Base-by-base conservation (phyloP, 768 basidiomycete species). In the Udeniomyces megalosporus region DNA sequence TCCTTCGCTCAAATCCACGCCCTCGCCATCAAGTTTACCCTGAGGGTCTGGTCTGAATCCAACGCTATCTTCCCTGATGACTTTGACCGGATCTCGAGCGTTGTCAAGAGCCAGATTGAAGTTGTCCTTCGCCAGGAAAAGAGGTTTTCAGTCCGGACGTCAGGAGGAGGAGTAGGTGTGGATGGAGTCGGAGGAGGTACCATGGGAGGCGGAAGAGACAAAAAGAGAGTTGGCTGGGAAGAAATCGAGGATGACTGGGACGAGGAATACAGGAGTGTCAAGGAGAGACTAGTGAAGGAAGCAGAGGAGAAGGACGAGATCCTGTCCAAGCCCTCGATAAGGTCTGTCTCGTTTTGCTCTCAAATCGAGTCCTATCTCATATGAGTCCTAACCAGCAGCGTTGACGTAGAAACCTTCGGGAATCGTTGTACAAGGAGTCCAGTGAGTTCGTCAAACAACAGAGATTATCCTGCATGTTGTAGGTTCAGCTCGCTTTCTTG, bases 41-140 rank as follows among this genome's bases (percentile, higher is more conserved):
- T 88, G n/a, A 80, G 87, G 35, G 89, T 93, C 82, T 93, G 88
- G 88, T 80, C 79, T 67, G 90, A 93, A 71, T 86, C 85, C 68
- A 83, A 84, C 14, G 85, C 90, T 1, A 82, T 84, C 3, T 14
- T 52, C 48, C 44, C 10, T 31, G 56, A 58, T 17, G 90, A 93
- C 73, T 88, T 90, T 66, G 77, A 79, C 38, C 82, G 91, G 11
- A 82, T 93, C 11, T 80, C 80, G 35, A 84, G 82, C 6, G 76
- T 92, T 22, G 83, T 84, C 38, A 81, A 82, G 57, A 88, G 86
- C 78, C 90, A 92, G 86, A 80, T 88, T 58, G 84, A 85, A 69
- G 80, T 82, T 26, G 87, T 86, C 1, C 74, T 93, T 62, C 79
- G 82, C 45, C 79, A 79, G 53, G 88, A 88, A 72, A 35, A 31